These are phyloP conservation scores for Lipomyces lipofer DNA, from an alignment of 805 yeast species.

Conservation along the genomic window DNA sequence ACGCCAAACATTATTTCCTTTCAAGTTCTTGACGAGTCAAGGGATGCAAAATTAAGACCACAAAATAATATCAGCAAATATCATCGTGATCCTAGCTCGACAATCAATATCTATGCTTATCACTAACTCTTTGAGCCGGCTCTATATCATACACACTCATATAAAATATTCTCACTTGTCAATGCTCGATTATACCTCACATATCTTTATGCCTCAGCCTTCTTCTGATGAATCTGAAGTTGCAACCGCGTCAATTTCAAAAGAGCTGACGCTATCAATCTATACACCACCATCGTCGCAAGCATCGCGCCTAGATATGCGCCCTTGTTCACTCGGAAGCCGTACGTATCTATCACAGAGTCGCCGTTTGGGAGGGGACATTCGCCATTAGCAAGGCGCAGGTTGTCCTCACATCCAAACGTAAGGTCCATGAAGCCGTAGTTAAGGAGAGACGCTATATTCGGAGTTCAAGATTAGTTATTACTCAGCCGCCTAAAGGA, in stretches of 20 bases:
- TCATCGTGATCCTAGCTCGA: too few relatives aligned
- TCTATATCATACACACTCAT: too few relatives aligned
- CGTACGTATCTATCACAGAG: constrained; percentile 56
- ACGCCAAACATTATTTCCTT: too few relatives aligned
- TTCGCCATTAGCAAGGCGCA: constrained; percentile 36
- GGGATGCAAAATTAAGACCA: too few relatives aligned
- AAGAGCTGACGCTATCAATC: constrained; percentile 33
- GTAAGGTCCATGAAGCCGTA: constrained; percentile 53
- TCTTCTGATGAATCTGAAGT: too few relatives aligned
- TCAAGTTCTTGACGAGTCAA: too few relatives aligned
- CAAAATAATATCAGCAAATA: too few relatives aligned
- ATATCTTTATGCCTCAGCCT: too few relatives aligned
- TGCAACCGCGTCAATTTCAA: constrained; percentile 30
- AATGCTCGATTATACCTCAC: too few relatives aligned
- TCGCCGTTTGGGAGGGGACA: constrained; percentile 57
- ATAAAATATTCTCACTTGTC: too few relatives aligned
- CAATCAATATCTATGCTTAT: too few relatives aligned
- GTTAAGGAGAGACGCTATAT: constrained; percentile 15
- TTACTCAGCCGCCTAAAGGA: background rate
- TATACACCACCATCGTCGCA: constrained; percentile 35
- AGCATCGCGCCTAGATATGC: constrained; percentile 33
- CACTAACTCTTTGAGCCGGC: too few relatives aligned
- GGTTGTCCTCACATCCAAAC: constrained; percentile 52
- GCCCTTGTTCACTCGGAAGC: constrained; percentile 38
- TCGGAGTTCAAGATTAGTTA: background rate